Base-by-base conservation (phyloP, 352 stramenopile species). In the Lagenidium sp. region DNA sequence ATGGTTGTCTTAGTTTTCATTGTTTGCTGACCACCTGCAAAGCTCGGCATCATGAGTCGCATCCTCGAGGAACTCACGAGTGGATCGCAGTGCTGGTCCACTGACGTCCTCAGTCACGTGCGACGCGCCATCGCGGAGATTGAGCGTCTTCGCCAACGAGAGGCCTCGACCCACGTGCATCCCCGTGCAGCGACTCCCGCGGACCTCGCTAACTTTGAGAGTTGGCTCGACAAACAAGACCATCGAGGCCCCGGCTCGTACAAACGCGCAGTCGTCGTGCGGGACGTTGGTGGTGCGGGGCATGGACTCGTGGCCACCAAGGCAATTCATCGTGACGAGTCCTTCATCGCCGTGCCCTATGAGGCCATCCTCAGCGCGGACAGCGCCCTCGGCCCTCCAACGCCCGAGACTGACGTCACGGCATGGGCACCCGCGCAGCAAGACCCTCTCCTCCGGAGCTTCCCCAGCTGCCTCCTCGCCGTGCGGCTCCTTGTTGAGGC, bases 381-480 rank as follows among this genome's bases (percentile, higher is more conserved):
- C 38, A 8, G 41, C 11, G 46, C 47, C 13, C 39, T 68, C 7
- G 56, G 59, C 0, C 50, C 45, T 13, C 8, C 30, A 12, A 43
- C 29, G 6, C n/a, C n/a, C n/a, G n/a, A n/a, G n/a, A n/a, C n/a
- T n/a, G 39, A 58, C 5, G 30, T 23, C 22, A 39, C 26, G 3
- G 44, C 36, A 12, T 73, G 63, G 63, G 29, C 49, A 29, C 44
- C 65, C 10, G 46, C 65, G 4, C 50, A 45, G 1, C 41, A 48
- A 36, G 65, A 79, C 23, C 59, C 60, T 6, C 43, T 79, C 22
- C 46, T 82, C 19, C 25, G 47, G 15, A 41, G 58, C 6, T 72
- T 75, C 34, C 65, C 65, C 6, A 78, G 56, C 35, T 63, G 63
- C 35, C 37, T 63, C 30, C 53, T 82, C 0, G 68, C 68, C 16